These are phyloP conservation scores for Talaromyces sp. DNA, from an alignment of 2,329 filamentous ascomycete species.

Conservation along the genomic window DNA sequence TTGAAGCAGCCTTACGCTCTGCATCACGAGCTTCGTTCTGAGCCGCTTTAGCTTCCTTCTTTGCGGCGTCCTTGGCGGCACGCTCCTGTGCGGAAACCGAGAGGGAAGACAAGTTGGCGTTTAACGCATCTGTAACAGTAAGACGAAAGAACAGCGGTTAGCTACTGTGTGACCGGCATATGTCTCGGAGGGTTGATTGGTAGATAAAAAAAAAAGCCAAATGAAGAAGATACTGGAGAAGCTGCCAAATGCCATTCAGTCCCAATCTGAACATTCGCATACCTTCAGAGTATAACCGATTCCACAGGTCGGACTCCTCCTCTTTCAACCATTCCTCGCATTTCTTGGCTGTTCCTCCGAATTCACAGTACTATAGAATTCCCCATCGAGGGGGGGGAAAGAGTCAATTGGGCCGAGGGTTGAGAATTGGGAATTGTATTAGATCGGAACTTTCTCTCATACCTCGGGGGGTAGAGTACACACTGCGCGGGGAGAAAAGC, in stretches of 20 bases:
- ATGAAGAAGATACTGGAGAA: too few relatives aligned
- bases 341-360: slow-evolving; percentile 93
- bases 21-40: slow-evolving; percentile 81
- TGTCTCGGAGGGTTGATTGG: background rate
- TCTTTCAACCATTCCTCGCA: slow-evolving; percentile 93
- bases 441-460: slow-evolving; percentile 35
- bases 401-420: background rate
- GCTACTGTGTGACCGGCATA: background rate
- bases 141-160: background rate
- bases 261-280: too few relatives aligned
- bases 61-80: slow-evolving; percentile 92
- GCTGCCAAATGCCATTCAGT: too few relatives aligned
- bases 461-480: slow-evolving; percentile 70
- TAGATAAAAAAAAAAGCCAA: too few relatives aligned
- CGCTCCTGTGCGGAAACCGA: slow-evolving; percentile 91
- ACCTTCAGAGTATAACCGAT: slow-evolving; percentile 84
- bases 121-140: slow-evolving; percentile 70
- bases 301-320: slow-evolving; percentile 72
- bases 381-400: background rate
- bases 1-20: slow-evolving; percentile 78
- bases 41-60: slow-evolving; percentile 94
- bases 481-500: slow-evolving; percentile 44
- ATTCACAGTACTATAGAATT: slow-evolving; percentile 96
- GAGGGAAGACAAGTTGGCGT: slow-evolving; percentile 80
- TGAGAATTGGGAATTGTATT: background rate